Evolutionary conservation across 305 asterid genomes (phyloP).

Genomic region (Fraxinus sp.): DNA sequence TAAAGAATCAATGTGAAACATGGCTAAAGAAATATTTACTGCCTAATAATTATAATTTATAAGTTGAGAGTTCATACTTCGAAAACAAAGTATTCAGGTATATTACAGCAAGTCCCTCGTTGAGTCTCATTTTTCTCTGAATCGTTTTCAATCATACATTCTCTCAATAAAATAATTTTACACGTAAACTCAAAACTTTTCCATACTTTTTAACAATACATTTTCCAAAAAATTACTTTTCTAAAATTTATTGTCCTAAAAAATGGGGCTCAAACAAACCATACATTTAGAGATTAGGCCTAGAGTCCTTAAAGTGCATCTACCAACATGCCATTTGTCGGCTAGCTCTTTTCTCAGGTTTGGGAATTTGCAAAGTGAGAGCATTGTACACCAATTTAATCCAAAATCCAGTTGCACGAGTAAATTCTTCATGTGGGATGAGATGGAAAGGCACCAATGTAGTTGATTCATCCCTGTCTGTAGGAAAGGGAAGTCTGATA

Average conservation of each 20-base stretch:
- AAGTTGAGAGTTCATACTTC: background rate
- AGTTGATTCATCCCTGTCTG: constrained; percentile 35
- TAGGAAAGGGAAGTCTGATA: constrained; percentile 13
- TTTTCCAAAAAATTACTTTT: background rate
- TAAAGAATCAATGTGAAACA: too few relatives aligned
- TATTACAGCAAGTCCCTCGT: constrained; percentile 18
- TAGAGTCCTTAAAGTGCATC: constrained; percentile 17
- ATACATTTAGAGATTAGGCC: constrained; percentile 17
- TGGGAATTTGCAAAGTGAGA: background rate
- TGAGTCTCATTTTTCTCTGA: background rate
- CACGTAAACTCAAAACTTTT: background rate
- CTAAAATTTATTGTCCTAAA: too few relatives aligned
- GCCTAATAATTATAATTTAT: background rate
- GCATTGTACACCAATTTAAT: constrained; percentile 7
- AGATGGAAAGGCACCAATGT: constrained; percentile 29
- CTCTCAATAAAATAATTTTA: background rate
- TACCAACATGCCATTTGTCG: constrained; percentile 18
- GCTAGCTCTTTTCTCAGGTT: background rate
- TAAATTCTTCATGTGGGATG: constrained; percentile 30
- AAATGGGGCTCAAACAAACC: background rate
- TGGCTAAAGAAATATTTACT: background rate
- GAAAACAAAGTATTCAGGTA: constrained; percentile 24
- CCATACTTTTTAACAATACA: background rate
- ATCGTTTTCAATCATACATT: too few relatives aligned
- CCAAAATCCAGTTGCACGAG: constrained; percentile 32